phyloP scores from a whole-genome alignment of 208 protist species.

The Trypanosoma brucei region DNA sequence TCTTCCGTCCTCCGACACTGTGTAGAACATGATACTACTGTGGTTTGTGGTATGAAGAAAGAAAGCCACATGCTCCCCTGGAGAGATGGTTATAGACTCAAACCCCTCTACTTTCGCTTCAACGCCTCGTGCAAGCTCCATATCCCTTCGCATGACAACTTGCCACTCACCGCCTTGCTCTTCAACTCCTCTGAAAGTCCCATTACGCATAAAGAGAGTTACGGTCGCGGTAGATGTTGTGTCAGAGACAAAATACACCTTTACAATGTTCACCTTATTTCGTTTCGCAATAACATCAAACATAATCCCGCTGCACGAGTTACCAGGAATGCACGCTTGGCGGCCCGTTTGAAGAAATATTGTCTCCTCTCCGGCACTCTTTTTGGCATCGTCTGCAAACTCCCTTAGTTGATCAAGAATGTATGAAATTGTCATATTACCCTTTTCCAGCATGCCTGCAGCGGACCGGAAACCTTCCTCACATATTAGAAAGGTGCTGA shows the following conservation, averaged over 20 bases:
- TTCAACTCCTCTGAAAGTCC: slow-evolving; percentile 75
- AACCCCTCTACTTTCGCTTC: slow-evolving; percentile 65
- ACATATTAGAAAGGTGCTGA: slow-evolving; percentile 3
- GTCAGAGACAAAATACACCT: slow-evolving; percentile 78
- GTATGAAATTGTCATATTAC: slow-evolving; percentile 39
- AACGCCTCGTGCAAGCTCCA: slow-evolving; percentile 46
- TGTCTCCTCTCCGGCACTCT: slow-evolving; percentile 39
- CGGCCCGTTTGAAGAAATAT: slow-evolving; percentile 55
- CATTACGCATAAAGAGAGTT: slow-evolving; percentile 61
- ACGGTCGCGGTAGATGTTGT: slow-evolving; percentile 56
- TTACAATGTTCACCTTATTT: slow-evolving; percentile 57
- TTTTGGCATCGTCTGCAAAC: slow-evolving; percentile 42
- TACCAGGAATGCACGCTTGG: slow-evolving; percentile 34
- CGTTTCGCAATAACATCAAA: slow-evolving; percentile 85
- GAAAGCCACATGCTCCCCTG: slow-evolving; percentile 54
- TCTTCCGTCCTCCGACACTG: slow-evolving; percentile 70
- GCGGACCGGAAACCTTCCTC: slow-evolving; percentile 21
- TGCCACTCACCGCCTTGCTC: slow-evolving; percentile 39
- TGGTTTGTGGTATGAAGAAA: slow-evolving; percentile 84
- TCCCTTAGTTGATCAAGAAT: slow-evolving; percentile 44
- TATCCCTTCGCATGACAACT: slow-evolving; percentile 47
- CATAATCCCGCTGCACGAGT: slow-evolving; percentile 89
- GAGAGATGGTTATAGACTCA: slow-evolving; percentile 61
- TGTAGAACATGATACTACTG: slow-evolving; percentile 80
- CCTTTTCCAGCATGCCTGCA: slow-evolving; percentile 26